A percentile compares a stretch with the other conserved stretches of the same genome.
These are phyloP conservation scores for Metschnikowia lachancei DNA, from an alignment of 805 yeast species.

Conservation along the genomic window DNA sequence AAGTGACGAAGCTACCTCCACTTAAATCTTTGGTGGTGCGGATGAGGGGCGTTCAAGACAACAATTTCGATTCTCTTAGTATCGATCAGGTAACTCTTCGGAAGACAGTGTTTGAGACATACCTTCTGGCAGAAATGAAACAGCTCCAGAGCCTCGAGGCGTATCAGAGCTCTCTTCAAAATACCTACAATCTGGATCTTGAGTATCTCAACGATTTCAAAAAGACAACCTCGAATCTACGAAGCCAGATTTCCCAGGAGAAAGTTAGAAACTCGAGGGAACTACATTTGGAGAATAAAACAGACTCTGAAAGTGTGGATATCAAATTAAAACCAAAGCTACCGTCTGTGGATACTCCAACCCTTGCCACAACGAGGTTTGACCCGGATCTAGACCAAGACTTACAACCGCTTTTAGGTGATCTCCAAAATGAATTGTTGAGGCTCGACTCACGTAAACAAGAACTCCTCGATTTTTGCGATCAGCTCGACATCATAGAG, in stretches of 20 bases:
- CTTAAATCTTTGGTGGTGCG: constrained; percentile 16
- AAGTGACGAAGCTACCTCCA: constrained; percentile 20
- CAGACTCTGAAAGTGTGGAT: neutral
- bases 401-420: constrained; percentile 1
- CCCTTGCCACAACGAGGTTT: constrained; percentile 5
- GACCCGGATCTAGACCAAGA: constrained; percentile 19
- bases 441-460: constrained; percentile 2
- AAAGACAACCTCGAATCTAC: constrained; percentile 12
- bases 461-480: constrained; percentile 12
- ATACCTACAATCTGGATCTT: constrained; percentile 31
- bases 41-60: constrained; percentile 12
- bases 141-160: constrained; percentile 35
- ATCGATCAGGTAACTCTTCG: constrained; percentile 16
- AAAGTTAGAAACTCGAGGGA: neutral
- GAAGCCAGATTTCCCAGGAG: constrained; percentile 12
- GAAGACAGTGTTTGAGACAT: constrained; percentile 27
- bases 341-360: neutral
- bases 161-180: constrained; percentile 24
- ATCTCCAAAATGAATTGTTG: neutral
- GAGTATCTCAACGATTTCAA: constrained; percentile 32
- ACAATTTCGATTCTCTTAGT: constrained; percentile 14
- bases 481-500: constrained; percentile 16
- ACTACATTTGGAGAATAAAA: constrained; percentile 9
- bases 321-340: constrained; percentile 1
- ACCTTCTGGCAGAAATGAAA: constrained; percentile 39